Evolutionary conservation across 306 rosid genomes (phyloP), one percentile per base, ranked within the genome.

Genomic region (Luffa aegyptiaca): DNA sequence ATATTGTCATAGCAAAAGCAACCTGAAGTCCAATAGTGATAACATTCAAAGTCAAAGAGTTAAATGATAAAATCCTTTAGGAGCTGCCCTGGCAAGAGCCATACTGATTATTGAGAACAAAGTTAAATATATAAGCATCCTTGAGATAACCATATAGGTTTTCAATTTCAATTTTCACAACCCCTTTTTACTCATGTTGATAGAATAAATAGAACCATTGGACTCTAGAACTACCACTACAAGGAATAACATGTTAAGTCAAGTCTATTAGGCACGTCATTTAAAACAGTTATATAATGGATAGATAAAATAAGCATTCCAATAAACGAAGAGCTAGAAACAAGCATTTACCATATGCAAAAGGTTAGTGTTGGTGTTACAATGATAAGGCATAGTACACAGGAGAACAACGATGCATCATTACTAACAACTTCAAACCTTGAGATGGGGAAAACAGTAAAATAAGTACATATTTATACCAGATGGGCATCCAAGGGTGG

Each of bases 1-100:
- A 96, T 80, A 96, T 90, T 68, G 98, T 93, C 99, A 96, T 96
- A 41, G 87, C 92, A 48, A 97, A 96, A 80, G 99, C 99, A 90
- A 96, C 94, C 99, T 96, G 81, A 80, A 63, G 58, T 81, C 65
- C 58, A 79, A 83, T 45, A 79, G 52, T 52, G 79, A 75, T 41
- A 84, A 68, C 45, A 77, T 74, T 83, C 53, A 84, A 84, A 59
- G 73, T 35, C 63, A 48, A 51, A 12, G 59, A 49, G 61, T 63
- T 81, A 82, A 49, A 33, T 42, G 45, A 41, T 64, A 31, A 39
- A 71, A 83, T 48, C 48, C 62, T 20, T 31, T 20, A 57, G 62
- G 33, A 66, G 82, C 64, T 68, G 26, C 61, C 73, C 58, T 61
- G 76, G 17, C 55, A n/a, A n/a, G 12, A 8, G 39, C 44, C 59